Conservation (phyloP, 2,329 filamentous ascomycete genomes). For the Clarireedia sp. region DNA sequence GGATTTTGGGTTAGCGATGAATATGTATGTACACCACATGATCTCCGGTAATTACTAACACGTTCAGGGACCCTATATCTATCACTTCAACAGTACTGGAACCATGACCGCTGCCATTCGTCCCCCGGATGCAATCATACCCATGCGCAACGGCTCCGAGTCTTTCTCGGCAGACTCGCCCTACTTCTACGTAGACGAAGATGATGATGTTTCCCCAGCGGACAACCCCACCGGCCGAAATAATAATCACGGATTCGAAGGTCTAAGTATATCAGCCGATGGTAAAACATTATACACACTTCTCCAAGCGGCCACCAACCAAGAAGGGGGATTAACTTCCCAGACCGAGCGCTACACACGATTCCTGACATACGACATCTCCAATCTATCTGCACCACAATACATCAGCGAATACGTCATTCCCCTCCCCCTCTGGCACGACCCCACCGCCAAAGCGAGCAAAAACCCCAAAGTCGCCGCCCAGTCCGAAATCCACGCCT, state of each 20-base stretch:
- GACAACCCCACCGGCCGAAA: conserved; percentile 54
- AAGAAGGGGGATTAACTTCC: conserved; percentile 51
- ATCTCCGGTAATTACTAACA: neutral
- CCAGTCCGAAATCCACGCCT: conserved; percentile 60
- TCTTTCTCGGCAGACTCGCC: conserved; percentile 59
- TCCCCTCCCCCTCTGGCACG: conserved; percentile 50
- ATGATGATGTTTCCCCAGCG: conserved; percentile 41
- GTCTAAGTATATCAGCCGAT: conserved; percentile 53
- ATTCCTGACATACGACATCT: conserved; percentile 57
- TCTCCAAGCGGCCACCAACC: conserved; percentile 56
- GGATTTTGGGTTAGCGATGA: conserved; percentile 60
- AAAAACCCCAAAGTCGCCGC: conserved; percentile 49
- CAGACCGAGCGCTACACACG: conserved; percentile 49
- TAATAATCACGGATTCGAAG: conserved; percentile 73
- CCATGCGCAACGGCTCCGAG: conserved; percentile 50
- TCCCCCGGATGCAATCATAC: conserved; percentile 57
- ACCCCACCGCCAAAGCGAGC: conserved; percentile 34
- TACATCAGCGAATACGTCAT: conserved; percentile 59
- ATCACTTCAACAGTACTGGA: conserved; percentile 52
- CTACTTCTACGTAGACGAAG: conserved; percentile 44
- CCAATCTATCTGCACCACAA: conserved; percentile 32
- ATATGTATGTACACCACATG: conserved; percentile 33
- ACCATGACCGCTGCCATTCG: conserved; percentile 55
- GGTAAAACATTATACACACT: conserved; percentile 57
- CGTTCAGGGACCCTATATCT: conserved; percentile 52